Evolutionary conservation across 352 stramenopile species (phyloP).

Genomic region (Phytophthora macrochlamydospora): DNA sequence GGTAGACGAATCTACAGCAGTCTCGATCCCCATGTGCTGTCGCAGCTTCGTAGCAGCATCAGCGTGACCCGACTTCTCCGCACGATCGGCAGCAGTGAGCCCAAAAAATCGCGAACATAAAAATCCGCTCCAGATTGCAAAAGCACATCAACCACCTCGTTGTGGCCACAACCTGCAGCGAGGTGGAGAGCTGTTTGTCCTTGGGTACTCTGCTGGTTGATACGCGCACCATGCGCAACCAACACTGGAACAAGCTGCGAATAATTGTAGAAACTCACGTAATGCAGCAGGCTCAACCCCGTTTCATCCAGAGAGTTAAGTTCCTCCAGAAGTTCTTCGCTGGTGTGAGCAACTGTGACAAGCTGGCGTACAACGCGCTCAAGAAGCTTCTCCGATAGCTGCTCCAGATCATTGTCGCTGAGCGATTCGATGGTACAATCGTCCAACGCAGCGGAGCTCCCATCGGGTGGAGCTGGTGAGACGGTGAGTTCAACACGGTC

Average conservation of each 20-base stretch:
- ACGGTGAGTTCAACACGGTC: conserved; percentile 2
- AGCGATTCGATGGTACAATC: conserved; percentile 78
- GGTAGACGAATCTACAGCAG: conserved; percentile 6
- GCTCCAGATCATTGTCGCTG: conserved; percentile 80
- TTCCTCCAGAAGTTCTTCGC: conserved; percentile 82
- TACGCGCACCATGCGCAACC: conserved; percentile 78
- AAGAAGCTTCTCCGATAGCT: conserved; percentile 81
- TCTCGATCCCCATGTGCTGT: conserved; percentile 40
- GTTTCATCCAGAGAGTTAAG: conserved; percentile 89
- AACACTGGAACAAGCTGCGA: conserved; percentile 76
- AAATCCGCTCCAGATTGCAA: conserved; percentile 65
- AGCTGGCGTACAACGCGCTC: conserved; percentile 85
- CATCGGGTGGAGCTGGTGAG: conserved; percentile 15
- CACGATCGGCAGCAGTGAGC: conserved; percentile 73
- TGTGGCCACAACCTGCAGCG: conserved; percentile 77
- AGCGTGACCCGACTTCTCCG: conserved; percentile 72
- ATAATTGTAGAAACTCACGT: conserved; percentile 92
- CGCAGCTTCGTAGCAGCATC: conserved; percentile 55
- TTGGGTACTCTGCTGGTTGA: conserved; percentile 87
- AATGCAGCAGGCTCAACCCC: conserved; percentile 87
- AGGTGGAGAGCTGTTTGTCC: conserved; percentile 85
- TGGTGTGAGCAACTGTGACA: conserved; percentile 78
- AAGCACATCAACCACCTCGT: conserved; percentile 69
- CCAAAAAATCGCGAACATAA: conserved; percentile 68
- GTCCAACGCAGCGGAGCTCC: conserved; percentile 44